phyloP scores from a whole-genome alignment of 176 grass and related monocot species.

The Oryza glumipatula region DNA sequence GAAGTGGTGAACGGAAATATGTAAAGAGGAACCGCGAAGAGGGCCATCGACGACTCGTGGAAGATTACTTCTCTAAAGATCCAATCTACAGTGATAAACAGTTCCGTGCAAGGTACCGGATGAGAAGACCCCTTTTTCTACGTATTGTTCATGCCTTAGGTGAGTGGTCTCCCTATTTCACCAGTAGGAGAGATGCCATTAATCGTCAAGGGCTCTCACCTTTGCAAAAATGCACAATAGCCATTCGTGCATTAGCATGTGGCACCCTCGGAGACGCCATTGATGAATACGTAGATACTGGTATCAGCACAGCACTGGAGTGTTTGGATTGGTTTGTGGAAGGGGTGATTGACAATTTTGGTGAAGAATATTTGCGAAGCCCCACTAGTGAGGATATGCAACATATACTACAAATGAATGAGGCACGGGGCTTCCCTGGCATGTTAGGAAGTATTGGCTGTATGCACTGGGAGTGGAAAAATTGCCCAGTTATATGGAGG shows the following conservation, averaged over 20 bases:
- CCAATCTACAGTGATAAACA: slow-evolving; percentile 19
- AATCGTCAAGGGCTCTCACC: slow-evolving; percentile 41
- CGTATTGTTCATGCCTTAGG: slow-evolving; percentile 38
- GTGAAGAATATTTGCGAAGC: slow-evolving; percentile 36
- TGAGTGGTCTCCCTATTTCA: slow-evolving; percentile 52
- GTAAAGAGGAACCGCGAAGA: slow-evolving; percentile 43
- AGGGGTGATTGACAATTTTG: slow-evolving; percentile 47
- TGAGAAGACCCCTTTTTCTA: slow-evolving; percentile 49
- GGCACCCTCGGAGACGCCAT: slow-evolving; percentile 6
- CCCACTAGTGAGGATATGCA: slow-evolving; percentile 34
- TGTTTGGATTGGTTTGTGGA: slow-evolving; percentile 44
- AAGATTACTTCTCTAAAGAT: slow-evolving; percentile 45
- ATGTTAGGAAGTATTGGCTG: slow-evolving; percentile 47
- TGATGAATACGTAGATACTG: slow-evolving; percentile 44
- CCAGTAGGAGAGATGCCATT: slow-evolving; percentile 32
- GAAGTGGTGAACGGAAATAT: neutral
- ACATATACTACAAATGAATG: slow-evolving; percentile 2
- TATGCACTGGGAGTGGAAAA: slow-evolving; percentile 40
- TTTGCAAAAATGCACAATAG: slow-evolving; percentile 50
- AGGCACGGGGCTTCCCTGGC: slow-evolving; percentile 42
- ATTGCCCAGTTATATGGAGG: slow-evolving; percentile 49
- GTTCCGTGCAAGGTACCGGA: slow-evolving; percentile 38
- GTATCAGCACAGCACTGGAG: slow-evolving; percentile 33
- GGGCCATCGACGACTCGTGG: slow-evolving; percentile 33
- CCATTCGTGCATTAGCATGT: slow-evolving; percentile 38